A percentile compares a stretch with the other conserved stretches of the same genome.
Evolutionary conservation across 257 asterid species (phyloP).

Genomic region (Penstemon eatonii): DNA sequence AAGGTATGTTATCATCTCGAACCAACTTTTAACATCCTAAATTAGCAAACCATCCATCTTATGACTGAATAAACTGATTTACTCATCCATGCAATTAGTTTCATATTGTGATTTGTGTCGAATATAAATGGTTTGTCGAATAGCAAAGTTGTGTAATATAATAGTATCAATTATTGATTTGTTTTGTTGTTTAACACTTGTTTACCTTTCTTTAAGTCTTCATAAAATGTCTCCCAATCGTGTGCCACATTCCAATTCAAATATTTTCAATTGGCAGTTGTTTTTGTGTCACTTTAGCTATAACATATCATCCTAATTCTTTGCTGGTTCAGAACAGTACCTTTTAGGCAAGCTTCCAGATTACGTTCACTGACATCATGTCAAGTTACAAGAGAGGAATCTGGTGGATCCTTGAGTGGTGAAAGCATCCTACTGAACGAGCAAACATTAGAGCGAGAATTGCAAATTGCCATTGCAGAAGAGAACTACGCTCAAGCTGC

Average conservation of each 20-base stretch:
- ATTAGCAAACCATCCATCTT: too few species aligned
- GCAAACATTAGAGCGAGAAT: conserved; percentile 69
- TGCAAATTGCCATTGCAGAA: conserved; percentile 68
- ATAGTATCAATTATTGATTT: background rate
- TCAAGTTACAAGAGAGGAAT: conserved; percentile 69
- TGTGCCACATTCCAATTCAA: background rate
- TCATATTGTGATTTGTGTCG: background rate
- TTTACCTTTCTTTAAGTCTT: background rate
- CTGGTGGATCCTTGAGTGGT: conserved; percentile 72
- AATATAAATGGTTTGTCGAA: background rate
- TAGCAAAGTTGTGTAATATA: background rate
- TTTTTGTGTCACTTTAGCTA: conserved; percentile 8
- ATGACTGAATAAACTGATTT: too few species aligned
- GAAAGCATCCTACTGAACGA: conserved; percentile 76
- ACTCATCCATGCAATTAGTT: too few species aligned
- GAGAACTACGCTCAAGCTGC: conserved; percentile 93
- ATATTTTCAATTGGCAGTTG: background rate
- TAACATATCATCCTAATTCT: conserved; percentile 29
- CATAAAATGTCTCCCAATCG: background rate
- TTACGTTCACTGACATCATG: conserved; percentile 40
- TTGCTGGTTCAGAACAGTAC: conserved; percentile 57
- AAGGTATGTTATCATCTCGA: too few species aligned
- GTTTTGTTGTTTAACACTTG: background rate
- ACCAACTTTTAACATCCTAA: too few species aligned
- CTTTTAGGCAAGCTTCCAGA: conserved; percentile 47